phyloP scores from a whole-genome alignment of 2,329 filamentous ascomycete genomes.

The Paracoccidioides lutzii region DNA sequence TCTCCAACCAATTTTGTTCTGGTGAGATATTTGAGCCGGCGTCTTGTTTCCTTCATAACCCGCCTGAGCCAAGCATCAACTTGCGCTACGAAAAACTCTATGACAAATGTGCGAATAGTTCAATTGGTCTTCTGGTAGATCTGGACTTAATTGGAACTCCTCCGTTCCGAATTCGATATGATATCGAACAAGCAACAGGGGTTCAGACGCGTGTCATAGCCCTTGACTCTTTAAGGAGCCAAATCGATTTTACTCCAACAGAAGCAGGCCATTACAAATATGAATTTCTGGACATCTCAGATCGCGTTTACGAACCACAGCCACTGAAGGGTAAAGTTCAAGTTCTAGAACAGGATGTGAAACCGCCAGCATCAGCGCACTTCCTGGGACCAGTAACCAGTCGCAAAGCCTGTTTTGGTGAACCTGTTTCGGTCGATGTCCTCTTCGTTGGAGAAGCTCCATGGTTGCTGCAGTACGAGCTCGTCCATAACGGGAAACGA shows the following conservation, averaged over 20 bases:
- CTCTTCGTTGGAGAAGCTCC: conserved; percentile 69
- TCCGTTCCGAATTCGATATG: conserved; percentile 74
- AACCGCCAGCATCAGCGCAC: conserved; percentile 71
- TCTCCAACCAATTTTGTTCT: conserved; percentile 67
- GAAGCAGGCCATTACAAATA: conserved; percentile 80
- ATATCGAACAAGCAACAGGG: conserved; percentile 49
- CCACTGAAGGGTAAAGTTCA: conserved; percentile 49
- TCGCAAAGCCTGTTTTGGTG: conserved; percentile 65
- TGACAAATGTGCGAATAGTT: conserved; percentile 89
- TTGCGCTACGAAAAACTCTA: conserved; percentile 69
- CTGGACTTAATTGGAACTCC: conserved; percentile 85
- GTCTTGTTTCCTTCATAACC: conserved; percentile 85
- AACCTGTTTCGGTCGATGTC: conserved; percentile 62
- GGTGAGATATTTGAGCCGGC: conserved; percentile 88
- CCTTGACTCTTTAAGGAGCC: conserved; percentile 62
- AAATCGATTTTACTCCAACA: conserved; percentile 69
- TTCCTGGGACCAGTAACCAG: conserved; percentile 47
- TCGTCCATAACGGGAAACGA: conserved; percentile 78
- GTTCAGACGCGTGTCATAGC: conserved; percentile 41
- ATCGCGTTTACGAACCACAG: conserved; percentile 63
- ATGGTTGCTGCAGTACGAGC: conserved; percentile 82
- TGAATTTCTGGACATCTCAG: conserved; percentile 66
- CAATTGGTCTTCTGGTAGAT: conserved; percentile 78
- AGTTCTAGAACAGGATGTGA: conserved; percentile 74
- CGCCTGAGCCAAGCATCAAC: conserved; percentile 67